Base-by-base conservation (phyloP, 163 green algal genomes). In the Chlamydomonas reinhardtii region DNA sequence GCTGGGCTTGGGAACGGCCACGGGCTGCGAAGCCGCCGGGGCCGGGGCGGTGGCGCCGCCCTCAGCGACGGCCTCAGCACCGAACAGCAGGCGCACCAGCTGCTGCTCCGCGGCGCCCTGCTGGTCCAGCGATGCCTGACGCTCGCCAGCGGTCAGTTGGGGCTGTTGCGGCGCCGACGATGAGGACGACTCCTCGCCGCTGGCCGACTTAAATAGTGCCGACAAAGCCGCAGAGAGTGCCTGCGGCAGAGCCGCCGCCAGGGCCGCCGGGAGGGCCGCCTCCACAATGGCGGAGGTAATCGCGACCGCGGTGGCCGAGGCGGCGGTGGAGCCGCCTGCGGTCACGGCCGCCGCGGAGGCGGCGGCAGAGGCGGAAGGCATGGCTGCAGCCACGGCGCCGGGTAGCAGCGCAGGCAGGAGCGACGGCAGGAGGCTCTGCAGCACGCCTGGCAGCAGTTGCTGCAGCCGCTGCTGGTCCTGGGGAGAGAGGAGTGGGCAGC, bases 81-180 rank as follows among this genome's bases (percentile, higher is more conserved):
- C 80, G 29, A 86, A 86, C 34, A 86, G 35, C 80, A 86, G 73
- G 25, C 80, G 80, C 4, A 86, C 69, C 19, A 86, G 35, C 80
- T 86, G 80, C 48, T 56, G 68, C 56, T 86, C 80, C 8, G 80
- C 80, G 8, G 80, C 80, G 71, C 54, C 37, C 70, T 86, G 80
- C 80, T 79, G 80, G 48, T 86, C 80, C 48, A 86, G 70, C 17
- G 66, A 73, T 3, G 73, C 34, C 80, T 86, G 80, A 19, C 70
- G 69, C 5, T 72, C 79, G 34, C 24, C 78, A 1, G 72, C 24
- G 37, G 48, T 14, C 48, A 22, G 48, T 17, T 19, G 48, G 3
- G 31, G 6, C 24, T 29, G 24, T 0, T 29, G 24, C 16, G 4
- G 5, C 16, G 29, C 12, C 12, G 27, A 5, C 5, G 62, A 27